Evolutionary conservation across 1,284 basidiomycete species (phyloP).

Genomic region (Sporisorium exsertum): DNA sequence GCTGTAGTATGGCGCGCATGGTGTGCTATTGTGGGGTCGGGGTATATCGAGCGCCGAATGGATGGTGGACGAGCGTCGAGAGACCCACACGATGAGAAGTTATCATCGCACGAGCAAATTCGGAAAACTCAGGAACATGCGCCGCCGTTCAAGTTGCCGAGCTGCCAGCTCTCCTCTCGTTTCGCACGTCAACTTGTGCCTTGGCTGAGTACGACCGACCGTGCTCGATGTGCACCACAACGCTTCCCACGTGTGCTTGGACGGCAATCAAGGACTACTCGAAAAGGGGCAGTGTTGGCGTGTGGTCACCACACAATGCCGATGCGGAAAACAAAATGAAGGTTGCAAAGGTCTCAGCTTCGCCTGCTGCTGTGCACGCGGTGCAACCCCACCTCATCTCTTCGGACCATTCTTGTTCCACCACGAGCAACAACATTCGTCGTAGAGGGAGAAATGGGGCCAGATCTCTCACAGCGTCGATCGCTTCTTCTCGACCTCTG

Average conservation of each 20-base stretch:
- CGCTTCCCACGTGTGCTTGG: not conserved
- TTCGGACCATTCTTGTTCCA: not conserved
- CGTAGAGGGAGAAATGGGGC: not conserved
- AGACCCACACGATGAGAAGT: not conserved
- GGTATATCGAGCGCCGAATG: not conserved
- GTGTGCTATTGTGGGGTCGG: not conserved
- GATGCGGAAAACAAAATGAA: slow-evolving; percentile 1
- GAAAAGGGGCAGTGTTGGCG: not conserved
- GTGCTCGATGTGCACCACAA: not conserved
- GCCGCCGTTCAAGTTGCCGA: slow-evolving; percentile 24
- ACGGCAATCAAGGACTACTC: no score
- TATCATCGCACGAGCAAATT: not conserved
- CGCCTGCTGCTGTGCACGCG: not conserved
- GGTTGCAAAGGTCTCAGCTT: not conserved
- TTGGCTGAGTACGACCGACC: not conserved
- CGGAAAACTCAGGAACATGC: slow-evolving; percentile 1
- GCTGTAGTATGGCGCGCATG: slow-evolving; percentile 65
- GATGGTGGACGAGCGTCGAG: not conserved
- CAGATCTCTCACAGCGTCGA: not conserved
- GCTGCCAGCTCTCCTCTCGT: no score
- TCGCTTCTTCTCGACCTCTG: not conserved
- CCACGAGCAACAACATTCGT: not conserved
- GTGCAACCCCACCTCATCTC: slow-evolving; percentile 4
- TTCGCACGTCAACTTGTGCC: not conserved
- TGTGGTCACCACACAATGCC: no score